phyloP scores from a whole-genome alignment of 208 protist species.

The Leishmania major region DNA sequence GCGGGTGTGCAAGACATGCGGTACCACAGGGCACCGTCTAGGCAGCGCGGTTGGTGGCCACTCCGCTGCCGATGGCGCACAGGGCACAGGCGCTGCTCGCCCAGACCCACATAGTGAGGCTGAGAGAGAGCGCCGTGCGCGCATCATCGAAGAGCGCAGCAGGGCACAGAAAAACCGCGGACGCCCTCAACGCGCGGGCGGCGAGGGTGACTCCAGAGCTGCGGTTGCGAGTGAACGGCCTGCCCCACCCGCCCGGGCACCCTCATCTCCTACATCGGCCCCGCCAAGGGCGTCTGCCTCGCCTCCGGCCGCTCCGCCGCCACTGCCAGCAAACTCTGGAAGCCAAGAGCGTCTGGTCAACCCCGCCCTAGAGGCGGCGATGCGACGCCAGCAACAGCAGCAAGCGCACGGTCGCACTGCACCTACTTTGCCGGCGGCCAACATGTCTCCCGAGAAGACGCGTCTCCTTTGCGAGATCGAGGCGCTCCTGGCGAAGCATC shows the following conservation, averaged over 20 bases:
- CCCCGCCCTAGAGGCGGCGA: conserved; percentile 74
- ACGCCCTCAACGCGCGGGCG: background rate
- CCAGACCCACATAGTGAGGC: conserved; percentile 36
- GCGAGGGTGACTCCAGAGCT: background rate
- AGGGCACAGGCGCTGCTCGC: background rate
- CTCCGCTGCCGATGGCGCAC: background rate
- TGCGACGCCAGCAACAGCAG: conserved; percentile 68
- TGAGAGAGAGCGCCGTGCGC: conserved; percentile 44
- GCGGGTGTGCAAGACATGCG: conserved; percentile 31
- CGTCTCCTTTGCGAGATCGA: conserved; percentile 68
- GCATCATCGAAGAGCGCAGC: conserved; percentile 47
- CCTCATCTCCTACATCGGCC: background rate
- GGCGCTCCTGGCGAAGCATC: conserved; percentile 36
- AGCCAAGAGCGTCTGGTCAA: conserved; percentile 24
- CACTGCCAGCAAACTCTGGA: background rate
- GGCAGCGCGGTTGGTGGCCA: background rate
- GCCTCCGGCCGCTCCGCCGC: background rate
- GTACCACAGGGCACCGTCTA: conserved; percentile 14
- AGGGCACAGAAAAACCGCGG: conserved; percentile 35
- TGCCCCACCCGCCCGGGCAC: background rate
- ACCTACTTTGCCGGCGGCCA: conserved; percentile 1
- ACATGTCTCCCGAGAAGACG: conserved; percentile 52
- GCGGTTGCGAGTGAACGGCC: background rate
- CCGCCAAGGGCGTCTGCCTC: background rate
- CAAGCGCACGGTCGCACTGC: conserved; percentile 11